phyloP scores from a whole-genome alignment of 441 rosid species.

The Gossypium davidsonii region DNA sequence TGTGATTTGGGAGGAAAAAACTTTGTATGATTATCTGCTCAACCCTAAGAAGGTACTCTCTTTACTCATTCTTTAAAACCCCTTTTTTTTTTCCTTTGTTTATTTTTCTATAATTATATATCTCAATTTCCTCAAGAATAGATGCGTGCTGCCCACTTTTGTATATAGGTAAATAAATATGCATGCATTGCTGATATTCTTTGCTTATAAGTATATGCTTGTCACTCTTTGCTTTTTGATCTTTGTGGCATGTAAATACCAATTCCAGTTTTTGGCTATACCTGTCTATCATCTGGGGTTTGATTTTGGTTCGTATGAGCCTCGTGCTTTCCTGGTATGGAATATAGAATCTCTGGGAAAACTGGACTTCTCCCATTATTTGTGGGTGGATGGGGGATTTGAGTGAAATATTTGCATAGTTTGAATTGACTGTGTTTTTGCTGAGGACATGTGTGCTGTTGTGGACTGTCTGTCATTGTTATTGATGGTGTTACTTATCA shows the following conservation, averaged over 20 bases:
- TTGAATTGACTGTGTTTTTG: not conserved
- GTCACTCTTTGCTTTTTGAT: not conserved
- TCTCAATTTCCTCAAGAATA: not conserved
- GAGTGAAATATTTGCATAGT: not conserved
- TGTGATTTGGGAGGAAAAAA: conserved; percentile 57
- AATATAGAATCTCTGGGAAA: no score
- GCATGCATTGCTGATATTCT: not conserved
- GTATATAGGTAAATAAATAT: not conserved
- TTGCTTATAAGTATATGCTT: not conserved
- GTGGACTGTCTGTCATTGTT: not conserved
- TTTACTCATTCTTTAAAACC: not conserved
- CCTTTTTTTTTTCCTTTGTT: not conserved
- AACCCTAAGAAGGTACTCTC: conserved; percentile 53
- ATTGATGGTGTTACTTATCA: not conserved
- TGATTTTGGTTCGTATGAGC: no score
- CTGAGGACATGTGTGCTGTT: not conserved
- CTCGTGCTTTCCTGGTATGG: no score
- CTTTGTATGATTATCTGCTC: conserved; percentile 55
- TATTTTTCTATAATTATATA: not conserved
- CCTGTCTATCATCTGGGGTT: not conserved
- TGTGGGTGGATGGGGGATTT: no score
- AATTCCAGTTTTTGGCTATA: not conserved
- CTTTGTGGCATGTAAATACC: not conserved
- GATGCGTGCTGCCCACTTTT: not conserved
- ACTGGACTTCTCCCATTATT: no score